phyloP scores from a whole-genome alignment of 2,329 filamentous ascomycete species.

The Camptophora hylomeconis region DNA sequence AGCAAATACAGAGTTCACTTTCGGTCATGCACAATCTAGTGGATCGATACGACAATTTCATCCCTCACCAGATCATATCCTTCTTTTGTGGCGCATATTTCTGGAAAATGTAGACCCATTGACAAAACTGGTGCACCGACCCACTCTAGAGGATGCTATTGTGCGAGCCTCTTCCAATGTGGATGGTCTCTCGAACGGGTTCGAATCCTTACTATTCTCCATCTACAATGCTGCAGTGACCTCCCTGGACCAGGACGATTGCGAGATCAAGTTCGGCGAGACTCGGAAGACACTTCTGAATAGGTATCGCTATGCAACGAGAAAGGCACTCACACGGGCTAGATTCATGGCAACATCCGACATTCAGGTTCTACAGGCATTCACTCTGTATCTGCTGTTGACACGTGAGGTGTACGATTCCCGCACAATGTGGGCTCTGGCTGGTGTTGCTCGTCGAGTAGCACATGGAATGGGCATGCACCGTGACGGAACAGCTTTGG shows the following conservation, averaged over 20 bases:
- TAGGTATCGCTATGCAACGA: constrained; percentile 15
- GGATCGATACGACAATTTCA: constrained; percentile 35
- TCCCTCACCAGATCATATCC: constrained; percentile 14
- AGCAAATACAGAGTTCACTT: too few species aligned
- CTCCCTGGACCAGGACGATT: constrained; percentile 20
- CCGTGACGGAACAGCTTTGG: constrained; percentile 44
- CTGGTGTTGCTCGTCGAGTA: constrained; percentile 51
- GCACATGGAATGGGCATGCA: constrained; percentile 57
- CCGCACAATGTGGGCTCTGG: constrained; percentile 47
- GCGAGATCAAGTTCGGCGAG: constrained; percentile 13
- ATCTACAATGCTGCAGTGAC: constrained; percentile 22
- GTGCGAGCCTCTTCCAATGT: constrained; percentile 16
- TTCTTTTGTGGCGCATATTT: constrained; percentile 18
- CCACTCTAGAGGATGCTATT: constrained; percentile 17
- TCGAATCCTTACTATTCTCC: constrained; percentile 22
- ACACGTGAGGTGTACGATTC: constrained; percentile 46
- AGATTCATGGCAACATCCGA: constrained; percentile 24
- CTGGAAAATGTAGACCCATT: constrained; percentile 19
- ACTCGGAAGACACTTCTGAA: constrained; percentile 15
- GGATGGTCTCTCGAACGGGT: constrained; percentile 10
- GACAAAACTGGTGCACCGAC: constrained; percentile 18
- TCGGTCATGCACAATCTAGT: too few species aligned
- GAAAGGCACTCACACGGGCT: constrained; percentile 13
- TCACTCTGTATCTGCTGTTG: constrained; percentile 45
- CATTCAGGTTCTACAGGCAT: constrained; percentile 46